Base-by-base conservation (phyloP, 1,284 basidiomycete species). In the Paramarasmius palmivorus region DNA sequence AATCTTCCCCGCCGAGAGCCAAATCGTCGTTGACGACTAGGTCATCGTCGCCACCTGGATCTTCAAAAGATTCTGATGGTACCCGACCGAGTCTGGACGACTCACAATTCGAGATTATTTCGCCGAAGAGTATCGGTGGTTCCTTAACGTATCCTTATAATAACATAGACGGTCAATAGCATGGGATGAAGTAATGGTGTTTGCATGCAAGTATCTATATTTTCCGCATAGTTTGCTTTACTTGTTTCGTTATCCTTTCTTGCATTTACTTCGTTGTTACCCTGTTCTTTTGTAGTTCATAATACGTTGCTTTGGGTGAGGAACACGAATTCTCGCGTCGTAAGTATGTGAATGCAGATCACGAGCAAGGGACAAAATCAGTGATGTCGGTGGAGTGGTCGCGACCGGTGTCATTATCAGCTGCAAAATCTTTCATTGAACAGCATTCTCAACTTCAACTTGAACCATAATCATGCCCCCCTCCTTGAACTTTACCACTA, bases 101-200 rank as follows among this genome's bases (percentile, higher is more conserved):
- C 8, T 77, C 77, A 8, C 75, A 76, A 56, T 79, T 79, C 57
- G 78, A 78, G 65, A 77, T 79, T 34, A 73, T 79, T 19, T 77
- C 76, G 15, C 75, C 78, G 8, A 74, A 71, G 62, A 64, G 44
- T 62, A 46, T 64, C 63, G 56, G 60, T 8, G 56, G 60, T 8
- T 38, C 67, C 37, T 58, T 74, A 50, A 63, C 64, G 48, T 73
- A 73, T 61, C 73, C 74, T 50, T 75, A 73, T 56, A 68, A 72
- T 61, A 61, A 58, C 34, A 55, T 72, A 36, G 68, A 73, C 59
- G 49, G 22, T 39, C 48, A 46, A 46, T 32, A 46, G 25, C 29
- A 32, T 12, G 25, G n/a, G 25, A 64, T 69, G 26, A 61, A 67
- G 40, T 62, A 40, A 32, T 22, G n/a, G 26, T 45, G 42, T 46